Evolutionary conservation across 2,329 filamentous ascomycete genomes (phyloP).

Genomic region (Aureobasidium musti): DNA sequence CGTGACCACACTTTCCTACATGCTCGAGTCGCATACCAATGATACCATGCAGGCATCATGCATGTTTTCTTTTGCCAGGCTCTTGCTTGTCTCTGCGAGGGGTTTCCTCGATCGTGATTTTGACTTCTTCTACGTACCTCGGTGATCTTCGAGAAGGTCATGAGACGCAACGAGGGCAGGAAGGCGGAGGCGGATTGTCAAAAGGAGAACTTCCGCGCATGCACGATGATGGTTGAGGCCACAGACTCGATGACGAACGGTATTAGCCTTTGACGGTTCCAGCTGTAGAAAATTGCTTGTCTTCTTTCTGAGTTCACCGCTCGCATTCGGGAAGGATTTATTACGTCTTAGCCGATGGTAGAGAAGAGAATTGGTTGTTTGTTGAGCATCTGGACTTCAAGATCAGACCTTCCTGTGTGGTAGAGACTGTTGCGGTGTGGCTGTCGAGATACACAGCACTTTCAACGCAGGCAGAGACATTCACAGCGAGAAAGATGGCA

Average conservation of each 20-base stretch:
- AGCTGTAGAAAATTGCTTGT: neutral
- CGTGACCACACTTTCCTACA: constrained; percentile 8
- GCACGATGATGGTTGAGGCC: constrained; percentile 8
- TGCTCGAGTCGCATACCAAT: neutral
- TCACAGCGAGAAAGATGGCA: too few relatives aligned
- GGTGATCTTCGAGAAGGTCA: constrained; percentile 12
- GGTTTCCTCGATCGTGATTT: neutral
- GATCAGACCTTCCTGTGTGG: neutral
- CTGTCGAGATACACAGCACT: too few relatives aligned
- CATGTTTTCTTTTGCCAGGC: constrained; percentile 4
- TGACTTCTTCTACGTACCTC: constrained; percentile 14
- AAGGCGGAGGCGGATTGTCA: neutral
- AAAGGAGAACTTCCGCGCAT: neutral
- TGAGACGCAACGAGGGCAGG: neutral
- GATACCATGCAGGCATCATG: neutral
- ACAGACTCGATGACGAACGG: neutral
- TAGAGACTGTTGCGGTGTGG: too few relatives aligned
- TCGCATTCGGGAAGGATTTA: neutral
- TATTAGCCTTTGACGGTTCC: neutral
- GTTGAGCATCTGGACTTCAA: constrained; percentile 1
- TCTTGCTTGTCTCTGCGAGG: neutral
- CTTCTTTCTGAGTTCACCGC: neutral
- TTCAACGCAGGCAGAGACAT: too few relatives aligned
- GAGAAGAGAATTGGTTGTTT: neutral
- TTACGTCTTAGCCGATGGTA: constrained; percentile 1